Evolutionary conservation across 345 rosid species (phyloP), one percentile per base, ranked within the genome.

Genomic region (Linum trigynum): DNA sequence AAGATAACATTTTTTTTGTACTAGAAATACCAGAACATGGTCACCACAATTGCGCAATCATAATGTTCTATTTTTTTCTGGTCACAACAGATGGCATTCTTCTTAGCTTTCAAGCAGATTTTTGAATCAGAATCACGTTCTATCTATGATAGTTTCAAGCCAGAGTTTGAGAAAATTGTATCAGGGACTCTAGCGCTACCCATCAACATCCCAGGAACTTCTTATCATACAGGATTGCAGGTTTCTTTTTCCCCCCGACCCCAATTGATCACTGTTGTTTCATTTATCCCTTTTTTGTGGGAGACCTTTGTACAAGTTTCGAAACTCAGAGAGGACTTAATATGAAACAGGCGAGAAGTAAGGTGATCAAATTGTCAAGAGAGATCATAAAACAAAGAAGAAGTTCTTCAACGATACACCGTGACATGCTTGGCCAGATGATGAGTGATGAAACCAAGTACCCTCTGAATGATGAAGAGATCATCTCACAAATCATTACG

Each of bases 401-500:
- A 68, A 76, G 63, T 57, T 77, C 86, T 0, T 58, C 69, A 74
- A 79, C 68, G 67, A 65, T 37, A 68, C 78, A 78, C 63, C 57
- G 71, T 4, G 96, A 92, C 73, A 87, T 92, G 90, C 83, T 92
- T 3, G 87, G 85, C 59, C 69, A 72, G 75, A 83, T 89, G 84
- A 86, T 68, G 63, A 74, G 66, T 43, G 90, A 80, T 53, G 87
- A 80, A 10, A 67, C 75, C 60, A 80, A 72, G 41, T 77, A 85
- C 38, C 68, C 66, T 39, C 64, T 86, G 64, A 75, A 67, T 8
- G 89, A 85, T 67, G 84, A 82, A 6, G 88, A 89, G 75, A 84
- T 89, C 35, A 76, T 87, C n/a, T 96, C 87, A 79, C 98, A 89
- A 71, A 71, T 92, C 1, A 89, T 92, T 51, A 84, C 98, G 11